Evolutionary conservation across 148 eudicot species (phyloP).

Genomic region (Rhododendron mucronatum): DNA sequence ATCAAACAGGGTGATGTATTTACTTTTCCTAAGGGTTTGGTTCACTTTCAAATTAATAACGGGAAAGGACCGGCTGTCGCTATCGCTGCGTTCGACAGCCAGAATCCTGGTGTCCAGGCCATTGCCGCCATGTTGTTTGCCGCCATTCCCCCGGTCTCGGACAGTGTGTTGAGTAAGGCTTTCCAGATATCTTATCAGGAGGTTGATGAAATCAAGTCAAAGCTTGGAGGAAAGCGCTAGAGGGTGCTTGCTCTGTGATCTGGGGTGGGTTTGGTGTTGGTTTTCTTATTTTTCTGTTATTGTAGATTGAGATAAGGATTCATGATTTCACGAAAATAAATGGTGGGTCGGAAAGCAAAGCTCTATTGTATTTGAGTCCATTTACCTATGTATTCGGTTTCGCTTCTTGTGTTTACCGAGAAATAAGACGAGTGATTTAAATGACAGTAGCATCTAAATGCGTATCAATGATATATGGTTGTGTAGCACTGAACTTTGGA

Average conservation of each 20-base stretch:
- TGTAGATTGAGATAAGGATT: neutral
- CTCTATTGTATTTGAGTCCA: neutral
- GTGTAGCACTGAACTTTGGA: neutral
- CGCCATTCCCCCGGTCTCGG: slow-evolving; percentile 9
- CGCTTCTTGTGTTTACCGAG: neutral
- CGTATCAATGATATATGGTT: too few relatives aligned
- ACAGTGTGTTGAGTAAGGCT: slow-evolving; percentile 12
- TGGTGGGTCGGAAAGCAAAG: too few relatives aligned
- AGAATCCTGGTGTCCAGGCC: slow-evolving; percentile 19
- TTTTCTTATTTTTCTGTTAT: slow-evolving; percentile 2
- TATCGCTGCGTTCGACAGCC: slow-evolving; percentile 42
- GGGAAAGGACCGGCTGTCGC: slow-evolving; percentile 24
- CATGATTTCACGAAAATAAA: too few relatives aligned
- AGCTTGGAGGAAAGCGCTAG: neutral
- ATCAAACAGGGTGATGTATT: slow-evolving; percentile 34
- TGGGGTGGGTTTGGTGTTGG: neutral
- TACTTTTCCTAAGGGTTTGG: slow-evolving; percentile 31
- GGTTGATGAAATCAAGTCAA: slow-evolving; percentile 12
- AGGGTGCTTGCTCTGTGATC: neutral
- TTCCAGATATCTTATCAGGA: slow-evolving; percentile 10
- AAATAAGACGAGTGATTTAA: neutral
- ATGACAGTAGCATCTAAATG: neutral
- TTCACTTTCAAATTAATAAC: slow-evolving; percentile 45
- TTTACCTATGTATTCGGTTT: neutral
- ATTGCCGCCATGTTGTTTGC: slow-evolving; percentile 14